phyloP scores from a whole-genome alignment of 441 rosid genomes.

The Erysimum cheiri region DNA sequence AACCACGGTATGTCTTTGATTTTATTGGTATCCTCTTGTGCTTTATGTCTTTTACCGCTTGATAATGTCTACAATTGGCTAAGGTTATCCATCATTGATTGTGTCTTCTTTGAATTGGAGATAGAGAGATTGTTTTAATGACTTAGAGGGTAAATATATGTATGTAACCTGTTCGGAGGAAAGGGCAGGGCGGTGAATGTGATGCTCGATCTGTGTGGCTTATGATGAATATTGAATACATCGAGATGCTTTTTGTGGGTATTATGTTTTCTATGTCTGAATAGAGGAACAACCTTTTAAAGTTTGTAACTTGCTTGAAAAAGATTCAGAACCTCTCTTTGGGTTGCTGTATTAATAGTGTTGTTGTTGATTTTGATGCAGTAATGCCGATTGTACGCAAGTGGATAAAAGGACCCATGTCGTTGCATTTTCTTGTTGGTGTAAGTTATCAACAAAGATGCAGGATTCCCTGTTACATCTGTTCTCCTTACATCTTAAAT shows the following conservation, averaged over 20 bases:
- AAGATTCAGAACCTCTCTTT: constrained; percentile 9
- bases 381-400: constrained; percentile 76
- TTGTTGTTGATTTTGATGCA: constrained; percentile 45
- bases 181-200: background rate
- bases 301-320: background rate
- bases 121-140: background rate
- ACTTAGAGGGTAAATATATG: background rate
- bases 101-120: background rate
- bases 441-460: constrained; percentile 52
- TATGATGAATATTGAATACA: background rate
- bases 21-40: background rate
- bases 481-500: background rate
- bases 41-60: no score
- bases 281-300: background rate
- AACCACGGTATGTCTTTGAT: constrained; percentile 61
- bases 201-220: constrained; percentile 7
- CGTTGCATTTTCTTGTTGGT: constrained; percentile 89
- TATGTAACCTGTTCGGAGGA: constrained; percentile 2
- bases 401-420: constrained; percentile 82
- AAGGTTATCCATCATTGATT: background rate
- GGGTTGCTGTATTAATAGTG: background rate
- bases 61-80: no score
- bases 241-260: background rate
- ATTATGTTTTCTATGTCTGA: background rate
- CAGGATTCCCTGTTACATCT: background rate